A percentile compares a stretch with the other conserved stretches of the same genome.
These are phyloP conservation scores for Phytophthora constricta DNA, from an alignment of 352 stramenopile species.

Conservation along the genomic window DNA sequence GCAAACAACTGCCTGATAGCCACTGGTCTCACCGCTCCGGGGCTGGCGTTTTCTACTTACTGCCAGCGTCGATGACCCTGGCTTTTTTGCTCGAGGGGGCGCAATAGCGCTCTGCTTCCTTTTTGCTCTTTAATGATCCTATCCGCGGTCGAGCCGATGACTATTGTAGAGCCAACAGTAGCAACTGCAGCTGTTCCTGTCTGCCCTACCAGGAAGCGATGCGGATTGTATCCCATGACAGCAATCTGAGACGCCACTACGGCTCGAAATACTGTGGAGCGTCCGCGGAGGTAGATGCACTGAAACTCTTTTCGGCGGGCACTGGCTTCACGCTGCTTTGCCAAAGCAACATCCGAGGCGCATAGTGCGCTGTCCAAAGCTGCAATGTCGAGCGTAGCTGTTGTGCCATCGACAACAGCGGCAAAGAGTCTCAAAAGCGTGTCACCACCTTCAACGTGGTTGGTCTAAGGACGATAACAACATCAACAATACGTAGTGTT, in stretches of 20 bases:
- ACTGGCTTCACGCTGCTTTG: slow-evolving; percentile 44
- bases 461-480: slow-evolving; percentile 44
- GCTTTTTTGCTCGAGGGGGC: slow-evolving; percentile 26
- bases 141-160: too few species aligned
- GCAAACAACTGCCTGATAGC: slow-evolving; percentile 3
- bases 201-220: slow-evolving; percentile 27
- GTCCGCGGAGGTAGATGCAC: slow-evolving; percentile 62
- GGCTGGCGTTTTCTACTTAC: slow-evolving; percentile 23
- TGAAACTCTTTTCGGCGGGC: slow-evolving; percentile 57
- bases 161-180: neutral
- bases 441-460: slow-evolving; percentile 58
- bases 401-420: slow-evolving; percentile 49
- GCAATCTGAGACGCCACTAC: slow-evolving; percentile 55
- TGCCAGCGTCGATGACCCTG: slow-evolving; percentile 4
- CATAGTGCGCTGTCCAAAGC: slow-evolving; percentile 53
- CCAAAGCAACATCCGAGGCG: slow-evolving; percentile 38
- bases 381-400: slow-evolving; percentile 50
- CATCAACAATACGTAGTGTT: too few species aligned
- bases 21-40: slow-evolving; percentile 17
- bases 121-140: slow-evolving; percentile 27
- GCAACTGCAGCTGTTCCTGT: neutral
- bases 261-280: slow-evolving; percentile 50
- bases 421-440: slow-evolving; percentile 56
- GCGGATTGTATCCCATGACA: slow-evolving; percentile 49
- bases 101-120: slow-evolving; percentile 21